phyloP scores from a whole-genome alignment of 2,329 filamentous ascomycete species.

The Aspergillus ibericus region DNA sequence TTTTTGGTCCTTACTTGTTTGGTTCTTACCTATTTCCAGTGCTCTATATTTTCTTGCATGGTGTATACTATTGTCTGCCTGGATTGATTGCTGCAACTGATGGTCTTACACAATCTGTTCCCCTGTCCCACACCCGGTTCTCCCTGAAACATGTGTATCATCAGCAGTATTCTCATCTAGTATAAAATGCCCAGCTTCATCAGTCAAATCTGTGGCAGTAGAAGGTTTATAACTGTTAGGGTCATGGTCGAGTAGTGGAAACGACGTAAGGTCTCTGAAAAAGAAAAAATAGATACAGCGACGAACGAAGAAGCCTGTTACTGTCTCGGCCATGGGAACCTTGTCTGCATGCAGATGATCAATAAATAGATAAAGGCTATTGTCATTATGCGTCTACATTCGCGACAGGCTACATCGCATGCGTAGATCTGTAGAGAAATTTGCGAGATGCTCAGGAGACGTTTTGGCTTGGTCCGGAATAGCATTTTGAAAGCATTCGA shows the following conservation, averaged over 20 bases:
- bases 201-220: background rate
- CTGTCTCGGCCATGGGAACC: conserved; percentile 9
- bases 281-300: conserved; percentile 28
- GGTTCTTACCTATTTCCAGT: background rate
- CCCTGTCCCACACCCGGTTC: background rate
- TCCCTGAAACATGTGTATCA: background rate
- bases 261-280: conserved; percentile 18
- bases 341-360: conserved; percentile 17
- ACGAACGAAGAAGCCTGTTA: conserved; percentile 20
- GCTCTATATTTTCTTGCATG: background rate
- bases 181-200: background rate
- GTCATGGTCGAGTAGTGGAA: background rate
- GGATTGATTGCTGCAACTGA: background rate
- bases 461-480: conserved; percentile 13
- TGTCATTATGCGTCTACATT: conserved; percentile 15
- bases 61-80: background rate
- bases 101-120: background rate
- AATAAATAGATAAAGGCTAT: conserved; percentile 21
- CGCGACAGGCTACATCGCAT: conserved; percentile 18
- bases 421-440: conserved; percentile 13
- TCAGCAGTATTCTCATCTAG: background rate
- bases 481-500: conserved; percentile 19
- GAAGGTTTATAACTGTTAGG: background rate
- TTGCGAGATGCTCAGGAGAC: conserved; percentile 10
- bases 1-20: background rate